Conservation (phyloP, 106 monocot species). For the Ottelia alismoides region DNA sequence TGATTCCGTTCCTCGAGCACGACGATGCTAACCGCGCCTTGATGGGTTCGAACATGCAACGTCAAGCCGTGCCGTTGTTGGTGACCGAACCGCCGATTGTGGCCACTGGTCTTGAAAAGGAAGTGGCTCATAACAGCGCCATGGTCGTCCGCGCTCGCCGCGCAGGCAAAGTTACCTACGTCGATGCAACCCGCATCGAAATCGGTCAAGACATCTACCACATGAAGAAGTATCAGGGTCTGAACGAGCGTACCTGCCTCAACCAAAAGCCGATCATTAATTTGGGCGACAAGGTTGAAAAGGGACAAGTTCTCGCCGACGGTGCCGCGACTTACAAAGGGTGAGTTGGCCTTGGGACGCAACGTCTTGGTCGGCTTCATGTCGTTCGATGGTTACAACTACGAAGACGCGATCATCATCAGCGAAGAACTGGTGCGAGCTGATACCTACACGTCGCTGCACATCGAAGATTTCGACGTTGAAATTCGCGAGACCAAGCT, state of each 20-base stretch:
- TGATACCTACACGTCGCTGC: background rate
- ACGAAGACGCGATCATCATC: background rate
- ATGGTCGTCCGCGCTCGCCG: background rate
- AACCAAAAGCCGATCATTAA: conserved; percentile 1
- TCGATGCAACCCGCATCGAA: too few species aligned
- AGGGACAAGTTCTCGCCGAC: background rate
- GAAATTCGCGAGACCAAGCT: background rate
- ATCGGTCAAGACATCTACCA: background rate
- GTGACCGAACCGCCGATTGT: too few species aligned
- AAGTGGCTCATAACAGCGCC: too few species aligned
- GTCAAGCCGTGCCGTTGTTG: too few species aligned
- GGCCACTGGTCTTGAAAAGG: too few species aligned
- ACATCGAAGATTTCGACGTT: background rate
- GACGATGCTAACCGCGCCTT: too few species aligned
- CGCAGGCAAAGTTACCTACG: background rate
- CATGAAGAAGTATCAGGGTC: background rate
- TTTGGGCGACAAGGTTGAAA: background rate
- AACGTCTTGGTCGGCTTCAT: background rate
- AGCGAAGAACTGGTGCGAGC: background rate
- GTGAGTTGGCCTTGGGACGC: background rate
- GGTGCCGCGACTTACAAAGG: background rate
- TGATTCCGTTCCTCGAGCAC: too few species aligned
- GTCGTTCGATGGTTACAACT: background rate
- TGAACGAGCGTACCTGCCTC: conserved; percentile 4
- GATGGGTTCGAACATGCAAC: too few species aligned